Percentiles rank a stretch among this genome's conserved stretches.
phyloP scores from a whole-genome alignment of 306 rosid species.

The Oemleria cerasiformis region DNA sequence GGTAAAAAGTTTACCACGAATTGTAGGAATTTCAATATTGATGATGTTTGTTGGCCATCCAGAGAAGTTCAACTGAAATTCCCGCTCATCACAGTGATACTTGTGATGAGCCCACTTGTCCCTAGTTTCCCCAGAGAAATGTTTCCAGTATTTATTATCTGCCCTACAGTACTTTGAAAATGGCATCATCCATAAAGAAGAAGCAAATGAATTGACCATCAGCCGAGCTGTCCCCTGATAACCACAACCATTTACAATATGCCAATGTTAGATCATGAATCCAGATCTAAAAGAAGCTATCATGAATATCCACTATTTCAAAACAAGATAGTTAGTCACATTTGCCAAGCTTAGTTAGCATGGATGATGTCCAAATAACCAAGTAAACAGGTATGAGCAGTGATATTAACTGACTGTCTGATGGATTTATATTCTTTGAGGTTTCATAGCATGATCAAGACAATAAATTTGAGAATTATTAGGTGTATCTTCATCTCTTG shows the following conservation, averaged over 20 bases:
- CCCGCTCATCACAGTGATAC: conserved; percentile 77
- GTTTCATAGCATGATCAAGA: background rate
- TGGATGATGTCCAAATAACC: background rate
- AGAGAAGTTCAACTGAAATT: conserved; percentile 54
- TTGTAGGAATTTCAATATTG: conserved; percentile 85
- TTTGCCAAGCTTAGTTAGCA: background rate
- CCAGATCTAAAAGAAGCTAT: background rate
- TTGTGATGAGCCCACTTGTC: conserved; percentile 32
- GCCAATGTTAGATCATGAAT: conserved; percentile 36
- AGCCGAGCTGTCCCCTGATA: conserved; percentile 94
- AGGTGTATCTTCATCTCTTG: background rate
- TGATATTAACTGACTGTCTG: background rate
- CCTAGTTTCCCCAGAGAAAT: conserved; percentile 48
- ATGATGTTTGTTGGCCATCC: conserved; percentile 94
- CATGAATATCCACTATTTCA: conserved; percentile 9
- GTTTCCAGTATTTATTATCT: conserved; percentile 60
- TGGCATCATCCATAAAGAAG: conserved; percentile 96
- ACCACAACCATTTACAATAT: conserved; percentile 36
- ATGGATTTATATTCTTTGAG: background rate
- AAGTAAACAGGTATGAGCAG: background rate
- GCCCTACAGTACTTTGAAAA: conserved; percentile 84
- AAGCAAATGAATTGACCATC: conserved; percentile 91
- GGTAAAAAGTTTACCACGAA: conserved; percentile 48
- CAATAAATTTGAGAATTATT: background rate
- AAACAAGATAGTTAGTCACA: conserved; percentile 16